Base-by-base conservation (phyloP, 2,329 filamentous ascomycete species). In the Monascus ruber region DNA sequence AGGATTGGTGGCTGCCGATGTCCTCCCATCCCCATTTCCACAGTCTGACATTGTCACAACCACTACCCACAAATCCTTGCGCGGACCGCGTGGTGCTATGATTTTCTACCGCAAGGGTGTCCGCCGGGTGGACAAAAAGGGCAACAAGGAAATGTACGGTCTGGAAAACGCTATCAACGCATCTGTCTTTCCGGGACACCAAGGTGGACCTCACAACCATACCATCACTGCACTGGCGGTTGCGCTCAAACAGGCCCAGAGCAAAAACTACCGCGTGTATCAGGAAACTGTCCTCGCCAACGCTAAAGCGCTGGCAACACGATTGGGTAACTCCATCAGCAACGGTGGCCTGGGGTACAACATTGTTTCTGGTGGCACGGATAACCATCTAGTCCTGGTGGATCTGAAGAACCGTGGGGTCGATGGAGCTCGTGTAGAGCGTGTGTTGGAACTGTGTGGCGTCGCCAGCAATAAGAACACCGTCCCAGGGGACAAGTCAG, bases 401-500 rank as follows among this genome's bases (percentile, higher is more conserved):
- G 91, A 98, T 66, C 80, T 98, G 50, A 88, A 93, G 63, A 79
- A 87, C 59, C 77, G 85, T 61, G 74, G 70, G 47, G 79, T 98
- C 11, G 91, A 98, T 56, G 91, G 91, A 56, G 91, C 91, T 24
- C 81, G 88, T 38, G 86, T 94, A 9, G 88, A 95, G 70, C 81
- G 86, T 35, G 80, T 94, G 10, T 75, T 95, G 24, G 88, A 95
- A 62, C 77, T 94, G 35, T 86, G 93, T 49, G 89, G 89, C 53
- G 89, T 96, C 38, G 91, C 91, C n/a, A 83, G 85, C 60, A 98
- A 98, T 74, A 98, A 98, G 76, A 98, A 98, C 70, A 95, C 91
- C 5, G 89, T 95, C 0, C 91, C 91, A 1, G 91, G 89, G 33
- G 91, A 98, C 67, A 85, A 82, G 59, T 94, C 87, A 1, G 91